phyloP scores from a whole-genome alignment of 805 yeast genomes.

The Kazachstania viticola region DNA sequence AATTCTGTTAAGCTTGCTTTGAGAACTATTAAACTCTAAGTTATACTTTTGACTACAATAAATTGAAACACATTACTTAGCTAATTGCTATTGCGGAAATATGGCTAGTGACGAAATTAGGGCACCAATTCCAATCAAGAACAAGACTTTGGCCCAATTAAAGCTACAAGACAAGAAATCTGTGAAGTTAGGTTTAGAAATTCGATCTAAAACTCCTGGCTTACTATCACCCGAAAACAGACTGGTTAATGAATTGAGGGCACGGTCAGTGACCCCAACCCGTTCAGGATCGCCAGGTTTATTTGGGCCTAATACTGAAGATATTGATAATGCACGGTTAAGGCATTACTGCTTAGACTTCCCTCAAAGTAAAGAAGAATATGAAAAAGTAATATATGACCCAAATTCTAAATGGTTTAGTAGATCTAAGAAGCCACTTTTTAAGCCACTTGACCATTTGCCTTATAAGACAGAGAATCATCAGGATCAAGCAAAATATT shows the following conservation, averaged over 20 bases:
- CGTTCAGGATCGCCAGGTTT: too few species aligned
- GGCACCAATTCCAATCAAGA: constrained; percentile 21
- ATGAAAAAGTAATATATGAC: constrained; percentile 13
- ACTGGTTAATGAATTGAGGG: constrained; percentile 2
- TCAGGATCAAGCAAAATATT: constrained; percentile 56
- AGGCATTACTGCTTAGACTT: constrained; percentile 40
- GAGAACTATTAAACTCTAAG: too few species aligned
- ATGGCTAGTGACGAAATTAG: constrained; percentile 10
- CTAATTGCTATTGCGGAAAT: too few species aligned
- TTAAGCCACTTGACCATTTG: constrained; percentile 31
- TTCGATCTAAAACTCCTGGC: constrained; percentile 11
- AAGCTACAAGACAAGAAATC: constrained; percentile 3
- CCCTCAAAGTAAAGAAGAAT: constrained; percentile 28
- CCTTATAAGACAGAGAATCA: constrained; percentile 70
- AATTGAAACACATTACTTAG: too few species aligned
- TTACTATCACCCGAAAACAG: constrained; percentile 3
- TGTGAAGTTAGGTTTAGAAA: constrained; percentile 3
- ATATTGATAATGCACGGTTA: constrained; percentile 21
- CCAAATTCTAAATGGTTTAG: constrained; percentile 31
- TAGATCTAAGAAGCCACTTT: constrained; percentile 25
- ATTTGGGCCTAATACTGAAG: constrained; percentile 15
- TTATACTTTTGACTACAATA: too few species aligned
- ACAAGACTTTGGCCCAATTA: constrained; percentile 10
- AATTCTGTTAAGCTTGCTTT: too few species aligned
- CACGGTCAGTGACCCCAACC: constrained; percentile 18